Evolutionary conservation across 768 basidiomycete genomes (phyloP), one percentile per base, ranked within the genome.

Genomic region (Rhodotorula graminis): DNA sequence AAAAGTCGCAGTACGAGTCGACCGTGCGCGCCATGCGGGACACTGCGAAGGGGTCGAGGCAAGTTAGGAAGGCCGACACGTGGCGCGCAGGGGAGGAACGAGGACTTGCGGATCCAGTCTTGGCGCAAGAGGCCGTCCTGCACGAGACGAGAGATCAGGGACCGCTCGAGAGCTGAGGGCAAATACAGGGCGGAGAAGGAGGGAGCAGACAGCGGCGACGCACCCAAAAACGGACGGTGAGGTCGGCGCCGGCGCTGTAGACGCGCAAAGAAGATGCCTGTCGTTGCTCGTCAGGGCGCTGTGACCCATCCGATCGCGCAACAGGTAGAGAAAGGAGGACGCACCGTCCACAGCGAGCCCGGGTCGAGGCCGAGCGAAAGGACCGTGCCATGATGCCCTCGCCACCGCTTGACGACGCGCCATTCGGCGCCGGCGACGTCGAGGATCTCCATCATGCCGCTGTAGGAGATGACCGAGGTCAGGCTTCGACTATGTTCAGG

Each of bases 401-500:
- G 84, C 93, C 93, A 97, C 46, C 84, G 84, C 80, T 95, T 96
- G 72, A 90, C 91, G 72, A 90, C 86, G 25, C 87, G 80, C 93
- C 94, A 97, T 21, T 21, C 12, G 4, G 5, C 44, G 3, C 9
- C 7, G 25, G 92, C 33, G 12, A 82, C 75, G 78, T 94, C 92
- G 80, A 90, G 93, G 4, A 88, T 90, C 18, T 88, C 84, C 61
- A 97, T 90, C 80, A 84, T 84, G 0, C 95, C 95, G 72, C 87
- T 90, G 75, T 6, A 47, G 3, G 46, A 37, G 46, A 16, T 19
- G 56, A n/a, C n/a, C n/a, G n/a, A n/a, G n/a, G n/a, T n/a, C n/a
- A n/a, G n/a, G n/a, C n/a, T n/a, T n/a, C n/a, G n/a, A n/a, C n/a
- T n/a, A n/a, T 33, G 23, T 19, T 16, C 42, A 58, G 23, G 33